phyloP scores from a whole-genome alignment of 1,139 yeast species.

The Kodamaea sp. region DNA sequence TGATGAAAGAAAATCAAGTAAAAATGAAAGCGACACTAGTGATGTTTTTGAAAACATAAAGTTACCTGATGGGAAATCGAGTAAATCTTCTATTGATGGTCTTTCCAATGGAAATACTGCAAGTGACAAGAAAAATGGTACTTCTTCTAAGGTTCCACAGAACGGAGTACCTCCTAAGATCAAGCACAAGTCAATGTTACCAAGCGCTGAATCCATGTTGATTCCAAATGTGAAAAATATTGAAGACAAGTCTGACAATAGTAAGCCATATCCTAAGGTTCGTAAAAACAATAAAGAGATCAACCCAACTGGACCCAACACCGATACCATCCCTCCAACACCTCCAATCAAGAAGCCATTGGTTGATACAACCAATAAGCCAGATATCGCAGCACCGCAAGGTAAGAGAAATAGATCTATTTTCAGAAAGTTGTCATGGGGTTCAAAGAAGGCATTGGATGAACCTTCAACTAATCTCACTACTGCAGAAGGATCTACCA shows the following conservation, averaged over 20 bases:
- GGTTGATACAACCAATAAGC: slow-evolving; percentile 32
- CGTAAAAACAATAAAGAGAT: slow-evolving; percentile 16
- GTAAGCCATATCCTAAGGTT: slow-evolving; percentile 28
- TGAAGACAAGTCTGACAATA: slow-evolving; percentile 4
- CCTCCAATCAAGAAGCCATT: slow-evolving; percentile 18
- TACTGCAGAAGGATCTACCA: slow-evolving; percentile 5
- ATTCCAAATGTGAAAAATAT: slow-evolving; percentile 25
- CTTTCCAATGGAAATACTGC: neutral
- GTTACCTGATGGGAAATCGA: slow-evolving; percentile 32
- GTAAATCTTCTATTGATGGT: slow-evolving; percentile 11
- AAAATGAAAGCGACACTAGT: slow-evolving; percentile 18
- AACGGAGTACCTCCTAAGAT: slow-evolving; percentile 6
- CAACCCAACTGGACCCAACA: slow-evolving; percentile 9
- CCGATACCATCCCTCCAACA: slow-evolving; percentile 18
- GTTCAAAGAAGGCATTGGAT: slow-evolving; percentile 36
- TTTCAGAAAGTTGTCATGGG: slow-evolving; percentile 64
- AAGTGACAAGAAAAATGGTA: slow-evolving; percentile 8
- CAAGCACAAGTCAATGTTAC: slow-evolving; percentile 27
- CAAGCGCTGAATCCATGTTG: slow-evolving; percentile 39
- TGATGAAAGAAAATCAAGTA: slow-evolving; percentile 4
- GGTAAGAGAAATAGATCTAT: slow-evolving; percentile 47
- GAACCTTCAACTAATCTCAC: slow-evolving; percentile 18
- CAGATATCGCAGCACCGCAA: slow-evolving; percentile 16
- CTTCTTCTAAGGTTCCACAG: slow-evolving; percentile 1
- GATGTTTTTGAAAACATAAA: slow-evolving; percentile 44